Base-by-base conservation (phyloP, 2,329 filamentous ascomycete genomes). In the Colletotrichum sp. region DNA sequence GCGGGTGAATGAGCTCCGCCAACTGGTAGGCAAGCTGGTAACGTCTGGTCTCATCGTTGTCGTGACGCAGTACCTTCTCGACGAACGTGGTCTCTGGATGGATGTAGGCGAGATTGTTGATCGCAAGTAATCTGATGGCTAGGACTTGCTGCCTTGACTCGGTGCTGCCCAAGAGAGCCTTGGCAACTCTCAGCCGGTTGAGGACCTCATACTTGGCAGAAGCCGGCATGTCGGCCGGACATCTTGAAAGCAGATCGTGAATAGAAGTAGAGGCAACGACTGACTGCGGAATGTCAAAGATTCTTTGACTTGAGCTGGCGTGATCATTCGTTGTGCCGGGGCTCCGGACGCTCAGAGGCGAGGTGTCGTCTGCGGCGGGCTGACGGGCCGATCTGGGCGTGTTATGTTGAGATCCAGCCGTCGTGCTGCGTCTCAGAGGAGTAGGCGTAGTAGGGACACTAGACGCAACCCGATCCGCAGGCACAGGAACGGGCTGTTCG, bases 1-100 rank as follows among this genome's bases (percentile, higher is more conserved):
- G 93, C 13, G 96, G 95, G 79, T 98, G 96, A 26, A 98, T 94
- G 73, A 99, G 87, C 82, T 98, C 96, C 21, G 95, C 95, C 48
- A 99, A 90, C 84, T 99, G 97, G 81, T 97, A 97, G 5, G 95
- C 93, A 28, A 99, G 89, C 83, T 99, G 97, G 77, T 96, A 94
- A 67, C 95, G 92, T 75, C 96, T 93, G 4, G 96, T 96, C 83
- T 98, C 95, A 80, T 98, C 96, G 48, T 92, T 91, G 81, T 99
- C 97, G 79, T 96, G 93, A 78, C 95, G 94, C 67, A 98, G 89
- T 56, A 98, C 91, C 83, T 95, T 96, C 77, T 96, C 94, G 59
- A 96, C 89, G 80, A 99, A 98, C n/a, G 92, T 91, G 5, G 90
- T 86, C 80, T 99, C 97, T 3, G 90, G 89, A 79, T 97, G 94